Conservation (phyloP, 2,329 filamentous ascomycete genomes). For the Botrytis aclada region DNA sequence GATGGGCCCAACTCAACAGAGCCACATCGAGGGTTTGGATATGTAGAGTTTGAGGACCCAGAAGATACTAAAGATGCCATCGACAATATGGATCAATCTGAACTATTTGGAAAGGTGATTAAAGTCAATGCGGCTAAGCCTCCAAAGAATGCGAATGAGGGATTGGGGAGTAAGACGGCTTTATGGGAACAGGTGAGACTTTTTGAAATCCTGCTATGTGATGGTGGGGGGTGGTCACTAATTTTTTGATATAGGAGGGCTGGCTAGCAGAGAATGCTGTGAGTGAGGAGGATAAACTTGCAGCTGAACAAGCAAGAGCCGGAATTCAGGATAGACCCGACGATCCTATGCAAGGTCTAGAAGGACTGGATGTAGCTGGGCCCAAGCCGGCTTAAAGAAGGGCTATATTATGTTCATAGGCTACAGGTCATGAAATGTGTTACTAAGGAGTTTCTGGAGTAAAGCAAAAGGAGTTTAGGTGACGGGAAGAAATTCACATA, state of each 20-base stretch:
- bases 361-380: slow-evolving; percentile 90
- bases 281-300: slow-evolving; percentile 71
- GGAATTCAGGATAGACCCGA: slow-evolving; percentile 55
- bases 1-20: slow-evolving; percentile 76
- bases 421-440: slow-evolving; percentile 21
- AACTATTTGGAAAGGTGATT: slow-evolving; percentile 87
- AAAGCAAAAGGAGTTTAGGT: slow-evolving; percentile 21
- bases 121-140: slow-evolving; percentile 91
- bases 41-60: slow-evolving; percentile 87
- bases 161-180: slow-evolving; percentile 87
- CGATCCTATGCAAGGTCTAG: slow-evolving; percentile 94
- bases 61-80: slow-evolving; percentile 91
- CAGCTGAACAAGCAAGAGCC: slow-evolving; percentile 52
- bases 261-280: slow-evolving; percentile 89
- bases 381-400: slow-evolving; percentile 67
- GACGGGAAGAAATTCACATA: background rate
- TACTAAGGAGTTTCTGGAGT: slow-evolving; percentile 26
- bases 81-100: slow-evolving; percentile 98
- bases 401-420: background rate
- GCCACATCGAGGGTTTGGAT: slow-evolving; percentile 87
- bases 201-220: background rate
- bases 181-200: slow-evolving; percentile 88
- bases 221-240: slow-evolving; percentile 16
- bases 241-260: slow-evolving; percentile 65
- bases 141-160: slow-evolving; percentile 83